Percentiles rank a stretch among this genome's conserved stretches.
Evolutionary conservation across 495 filamentous ascomycete genomes (phyloP).

Genomic region (Aspergillus asperescens): DNA sequence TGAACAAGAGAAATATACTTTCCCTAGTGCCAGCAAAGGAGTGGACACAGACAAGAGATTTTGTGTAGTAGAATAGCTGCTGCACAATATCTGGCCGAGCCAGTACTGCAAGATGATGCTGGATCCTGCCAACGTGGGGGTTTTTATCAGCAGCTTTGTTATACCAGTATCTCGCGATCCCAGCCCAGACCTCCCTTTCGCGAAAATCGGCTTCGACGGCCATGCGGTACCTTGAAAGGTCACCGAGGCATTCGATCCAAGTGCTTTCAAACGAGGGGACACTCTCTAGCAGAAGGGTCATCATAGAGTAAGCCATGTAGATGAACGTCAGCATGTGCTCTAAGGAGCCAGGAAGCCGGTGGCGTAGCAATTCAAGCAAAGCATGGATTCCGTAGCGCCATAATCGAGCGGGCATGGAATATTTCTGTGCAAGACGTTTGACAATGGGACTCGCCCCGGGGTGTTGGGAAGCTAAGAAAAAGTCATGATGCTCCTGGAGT

Average conservation of each 20-base stretch:
- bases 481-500: constrained; percentile 75
- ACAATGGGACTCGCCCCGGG: constrained; percentile 58
- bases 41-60: constrained; percentile 40
- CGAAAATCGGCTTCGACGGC: constrained; percentile 66
- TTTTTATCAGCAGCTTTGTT: constrained; percentile 66
- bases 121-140: constrained; percentile 66
- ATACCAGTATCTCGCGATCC: constrained; percentile 76
- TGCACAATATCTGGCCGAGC: constrained; percentile 67
- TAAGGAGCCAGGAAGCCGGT: constrained; percentile 60
- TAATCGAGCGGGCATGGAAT: constrained; percentile 77
- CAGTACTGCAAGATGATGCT: constrained; percentile 81
- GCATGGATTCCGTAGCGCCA: constrained; percentile 80
- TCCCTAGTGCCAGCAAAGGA: constrained; percentile 61
- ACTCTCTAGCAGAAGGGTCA: constrained; percentile 71
- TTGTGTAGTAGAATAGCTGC: constrained; percentile 71
- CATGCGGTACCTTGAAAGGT: constrained; percentile 70
- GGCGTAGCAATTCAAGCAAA: constrained; percentile 67
- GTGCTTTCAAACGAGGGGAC: constrained; percentile 73
- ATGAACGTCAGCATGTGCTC: constrained; percentile 83
- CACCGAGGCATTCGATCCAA: constrained; percentile 88
- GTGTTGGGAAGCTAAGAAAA: constrained; percentile 74
- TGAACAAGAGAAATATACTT: constrained; percentile 66
- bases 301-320: constrained; percentile 75
- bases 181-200: constrained; percentile 74
- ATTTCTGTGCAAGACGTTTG: constrained; percentile 56